Conservation (phyloP, 1,284 basidiomycete species). For the Cryptococcus sp. region DNA sequence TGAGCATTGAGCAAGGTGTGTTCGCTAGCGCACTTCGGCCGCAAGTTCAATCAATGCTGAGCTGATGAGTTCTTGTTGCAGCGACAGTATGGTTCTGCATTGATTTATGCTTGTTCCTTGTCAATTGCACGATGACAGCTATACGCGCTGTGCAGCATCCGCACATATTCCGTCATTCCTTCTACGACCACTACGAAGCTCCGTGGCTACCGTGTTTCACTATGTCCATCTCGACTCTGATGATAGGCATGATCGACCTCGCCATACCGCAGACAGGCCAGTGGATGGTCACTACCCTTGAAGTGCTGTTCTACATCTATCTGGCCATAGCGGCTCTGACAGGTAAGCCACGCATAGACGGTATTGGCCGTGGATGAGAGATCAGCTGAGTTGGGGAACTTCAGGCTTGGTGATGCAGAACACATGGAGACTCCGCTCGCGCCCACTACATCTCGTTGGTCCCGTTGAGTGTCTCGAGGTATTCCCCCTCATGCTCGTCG, state of each 20-base stretch:
- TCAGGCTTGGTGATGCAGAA: slow-evolving; percentile 4
- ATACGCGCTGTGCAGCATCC: slow-evolving; percentile 21
- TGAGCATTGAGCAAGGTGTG: slow-evolving; percentile 3
- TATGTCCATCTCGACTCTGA: slow-evolving; percentile 25
- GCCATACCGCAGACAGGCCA: slow-evolving; percentile 23
- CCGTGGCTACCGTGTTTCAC: slow-evolving; percentile 23
- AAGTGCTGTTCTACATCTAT: slow-evolving; percentile 23
- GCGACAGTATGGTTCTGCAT: slow-evolving; percentile 22
- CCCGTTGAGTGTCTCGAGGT: slow-evolving; percentile 21
- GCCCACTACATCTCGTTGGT: slow-evolving; percentile 8
- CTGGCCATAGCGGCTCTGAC: too few relatives aligned
- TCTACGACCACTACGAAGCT: slow-evolving; percentile 27
- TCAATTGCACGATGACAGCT: slow-evolving; percentile 20
- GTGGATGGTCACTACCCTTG: slow-evolving; percentile 16
- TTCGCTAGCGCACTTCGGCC: too few relatives aligned
- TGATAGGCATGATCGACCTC: slow-evolving; percentile 24
- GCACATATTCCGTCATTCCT: slow-evolving; percentile 22
- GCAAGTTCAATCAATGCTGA: too few relatives aligned
- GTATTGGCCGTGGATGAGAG: neutral
- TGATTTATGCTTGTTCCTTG: slow-evolving; percentile 17
- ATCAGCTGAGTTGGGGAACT: neutral
- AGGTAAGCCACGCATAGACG: neutral
- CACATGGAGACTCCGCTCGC: slow-evolving; percentile 1
- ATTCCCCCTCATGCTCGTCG: slow-evolving; percentile 26
- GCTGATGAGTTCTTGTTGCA: too few relatives aligned